Percentiles rank a stretch among this genome's conserved stretches.
Conservation (phyloP, 2,329 filamentous ascomycete species). For the Leptodontidium sp. region DNA sequence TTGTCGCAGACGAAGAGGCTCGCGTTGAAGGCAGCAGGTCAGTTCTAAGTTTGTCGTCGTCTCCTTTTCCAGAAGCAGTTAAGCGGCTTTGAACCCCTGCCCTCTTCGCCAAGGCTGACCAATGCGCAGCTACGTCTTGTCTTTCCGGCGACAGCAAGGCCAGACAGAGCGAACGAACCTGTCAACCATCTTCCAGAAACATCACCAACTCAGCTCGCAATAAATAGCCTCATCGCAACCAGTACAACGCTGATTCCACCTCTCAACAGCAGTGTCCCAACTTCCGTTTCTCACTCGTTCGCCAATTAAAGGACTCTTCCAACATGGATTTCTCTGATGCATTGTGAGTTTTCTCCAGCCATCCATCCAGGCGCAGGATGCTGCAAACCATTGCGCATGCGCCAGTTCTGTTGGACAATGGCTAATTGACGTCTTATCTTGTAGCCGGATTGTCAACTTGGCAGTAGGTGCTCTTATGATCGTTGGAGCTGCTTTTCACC, state of each 20-base stretch:
- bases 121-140: constrained; percentile 16
- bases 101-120: constrained; percentile 10
- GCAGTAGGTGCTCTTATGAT: constrained; percentile 87
- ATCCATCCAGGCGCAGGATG: constrained; percentile 6
- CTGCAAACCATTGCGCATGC: constrained; percentile 33
- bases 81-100: constrained; percentile 10
- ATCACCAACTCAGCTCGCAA: constrained; percentile 19
- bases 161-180: background rate
- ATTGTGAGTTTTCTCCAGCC: constrained; percentile 71
- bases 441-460: constrained; percentile 93
- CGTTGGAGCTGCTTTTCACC: constrained; percentile 79
- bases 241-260: background rate
- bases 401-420: constrained; percentile 29
- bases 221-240: constrained; percentile 14
- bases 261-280: background rate
- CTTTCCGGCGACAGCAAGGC: constrained; percentile 14
- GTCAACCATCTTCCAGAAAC: background rate
- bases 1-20: background rate
- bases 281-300: background rate
- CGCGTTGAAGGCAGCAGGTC: constrained; percentile 16
- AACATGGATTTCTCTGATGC: constrained; percentile 90
- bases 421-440: constrained; percentile 43
- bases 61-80: constrained; percentile 15
- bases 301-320: background rate
- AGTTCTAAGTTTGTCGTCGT: constrained; percentile 8